These are phyloP conservation scores for Haplosporangium gracile DNA, from an alignment of 192 early-diverging fungal species.

Conservation along the genomic window DNA sequence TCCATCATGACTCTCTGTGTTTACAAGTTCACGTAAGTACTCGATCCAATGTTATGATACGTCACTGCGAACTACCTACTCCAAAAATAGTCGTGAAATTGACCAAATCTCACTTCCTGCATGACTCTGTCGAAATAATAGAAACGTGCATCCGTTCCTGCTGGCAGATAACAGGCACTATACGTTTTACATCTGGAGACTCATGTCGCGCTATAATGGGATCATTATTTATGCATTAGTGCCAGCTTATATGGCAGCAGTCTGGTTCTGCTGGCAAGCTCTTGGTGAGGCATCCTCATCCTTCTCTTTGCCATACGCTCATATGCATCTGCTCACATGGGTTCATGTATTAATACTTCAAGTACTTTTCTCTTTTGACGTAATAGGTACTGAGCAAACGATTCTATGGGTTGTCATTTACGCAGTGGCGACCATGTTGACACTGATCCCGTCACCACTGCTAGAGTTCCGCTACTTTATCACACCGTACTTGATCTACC, in stretches of 20 bases:
- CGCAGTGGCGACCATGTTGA: conserved; percentile 63
- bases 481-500: conserved; percentile 82
- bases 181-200: conserved; percentile 95
- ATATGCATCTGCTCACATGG: background rate
- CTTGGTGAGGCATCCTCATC: conserved; percentile 58
- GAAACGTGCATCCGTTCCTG: conserved; percentile 93
- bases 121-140: conserved; percentile 29
- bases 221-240: conserved; percentile 69
- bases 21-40: conserved; percentile 66
- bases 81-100: background rate
- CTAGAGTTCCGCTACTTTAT: conserved; percentile 98
- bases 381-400: conserved; percentile 56
- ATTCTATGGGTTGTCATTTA: conserved; percentile 71
- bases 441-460: conserved; percentile 91
- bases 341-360: too few relatives aligned
- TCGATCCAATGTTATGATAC: background rate
- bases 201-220: conserved; percentile 73
- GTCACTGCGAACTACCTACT: background rate
- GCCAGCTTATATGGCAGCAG: conserved; percentile 73
- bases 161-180: conserved; percentile 97
- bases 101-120: background rate
- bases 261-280: conserved; percentile 52
- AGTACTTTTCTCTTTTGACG: background rate
- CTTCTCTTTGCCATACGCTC: background rate
- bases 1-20: conserved; percentile 58